Base-by-base conservation (phyloP, 148 eudicot genomes). In the Silene latifolia region DNA sequence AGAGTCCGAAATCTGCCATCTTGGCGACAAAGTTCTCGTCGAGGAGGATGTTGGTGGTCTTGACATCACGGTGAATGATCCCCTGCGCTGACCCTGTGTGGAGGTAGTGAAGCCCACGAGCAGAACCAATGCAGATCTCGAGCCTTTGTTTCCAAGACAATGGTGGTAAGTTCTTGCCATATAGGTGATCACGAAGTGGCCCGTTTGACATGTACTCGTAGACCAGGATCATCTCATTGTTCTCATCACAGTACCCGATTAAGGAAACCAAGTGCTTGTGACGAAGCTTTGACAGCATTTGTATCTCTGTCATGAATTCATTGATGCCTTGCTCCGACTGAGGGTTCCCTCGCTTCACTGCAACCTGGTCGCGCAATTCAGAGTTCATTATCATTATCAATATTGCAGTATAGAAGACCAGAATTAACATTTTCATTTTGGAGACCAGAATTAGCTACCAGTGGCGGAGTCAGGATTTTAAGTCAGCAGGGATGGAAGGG, bases 1-100 rank as follows among this genome's bases (percentile, higher is more conserved):
- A 90, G 17, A 93, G 82, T 62, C 98, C 96, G 7, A 93, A 93
- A 58, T 93, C 98, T 0, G 98, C 93, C 98, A 93, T 93, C 59
- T 93, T 93, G 3, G 98, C 90, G 2, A 86, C 63, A 14, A 90
- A 89, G 65, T 80, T 83, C 1, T 93, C 98, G 14, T 90, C 98
- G 0, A 93, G 85, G 58, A 90, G 80, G 47, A 93, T 93, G 78
- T 93, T 93, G 44, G 98, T 93, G 69, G 90, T 87, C 79, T 93
- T 93, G 44, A 93, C 98, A 48, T 93, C 93, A 14, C 96, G 86
- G 60, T 90, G 98, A 70, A 93, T 93, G 85, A 93, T 93, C 10
- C 93, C 98, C 32, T 84, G 89, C 14, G 96, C 82, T 14, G 96
- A 78, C 1, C 98, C 98, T 0, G 98, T 93, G 80, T 93, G 98